Percentiles rank a stretch among this genome's conserved stretches.
Evolutionary conservation across 805 yeast genomes (phyloP).

Genomic region (Teunomyces aglyptinius): DNA sequence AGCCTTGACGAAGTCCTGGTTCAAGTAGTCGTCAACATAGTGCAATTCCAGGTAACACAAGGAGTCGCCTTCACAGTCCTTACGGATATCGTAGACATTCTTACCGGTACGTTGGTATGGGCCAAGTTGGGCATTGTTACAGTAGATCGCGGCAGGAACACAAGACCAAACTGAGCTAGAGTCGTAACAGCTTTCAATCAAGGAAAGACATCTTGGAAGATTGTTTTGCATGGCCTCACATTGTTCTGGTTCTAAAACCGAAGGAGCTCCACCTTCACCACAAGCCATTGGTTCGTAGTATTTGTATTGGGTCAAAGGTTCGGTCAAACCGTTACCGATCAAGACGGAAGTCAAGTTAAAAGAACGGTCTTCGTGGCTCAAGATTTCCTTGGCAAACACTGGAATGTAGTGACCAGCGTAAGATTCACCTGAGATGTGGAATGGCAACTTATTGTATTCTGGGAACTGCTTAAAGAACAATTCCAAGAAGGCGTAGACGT

Average conservation of each 20-base stretch:
- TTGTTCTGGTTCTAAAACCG: conserved; percentile 66
- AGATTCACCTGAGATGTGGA: conserved; percentile 92
- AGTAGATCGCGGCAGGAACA: conserved; percentile 87
- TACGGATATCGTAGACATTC: conserved; percentile 89
- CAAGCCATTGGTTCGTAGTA: conserved; percentile 94
- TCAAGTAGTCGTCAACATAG: conserved; percentile 76
- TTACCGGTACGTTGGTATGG: conserved; percentile 63
- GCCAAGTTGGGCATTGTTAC: conserved; percentile 78
- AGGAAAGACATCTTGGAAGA: conserved; percentile 71
- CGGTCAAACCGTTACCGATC: conserved; percentile 93
- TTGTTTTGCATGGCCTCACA: conserved; percentile 63
- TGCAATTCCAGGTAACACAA: conserved; percentile 80
- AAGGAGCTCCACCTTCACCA: conserved; percentile 79
- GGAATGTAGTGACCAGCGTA: conserved; percentile 96
- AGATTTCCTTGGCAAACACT: conserved; percentile 76
- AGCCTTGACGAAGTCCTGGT: conserved; percentile 68
- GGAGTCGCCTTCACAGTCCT: conserved; percentile 62
- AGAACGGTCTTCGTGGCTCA: conserved; percentile 56
- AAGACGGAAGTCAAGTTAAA: conserved; percentile 70
- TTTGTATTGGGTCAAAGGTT: conserved; percentile 73
- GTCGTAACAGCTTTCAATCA: conserved; percentile 77
- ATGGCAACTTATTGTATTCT: conserved; percentile 54
- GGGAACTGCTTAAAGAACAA: conserved; percentile 85
- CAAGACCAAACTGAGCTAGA: conserved; percentile 77
- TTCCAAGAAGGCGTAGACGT: conserved; percentile 80